phyloP scores from a whole-genome alignment of 768 basidiomycete species.

The Mrakia blollopis region DNA sequence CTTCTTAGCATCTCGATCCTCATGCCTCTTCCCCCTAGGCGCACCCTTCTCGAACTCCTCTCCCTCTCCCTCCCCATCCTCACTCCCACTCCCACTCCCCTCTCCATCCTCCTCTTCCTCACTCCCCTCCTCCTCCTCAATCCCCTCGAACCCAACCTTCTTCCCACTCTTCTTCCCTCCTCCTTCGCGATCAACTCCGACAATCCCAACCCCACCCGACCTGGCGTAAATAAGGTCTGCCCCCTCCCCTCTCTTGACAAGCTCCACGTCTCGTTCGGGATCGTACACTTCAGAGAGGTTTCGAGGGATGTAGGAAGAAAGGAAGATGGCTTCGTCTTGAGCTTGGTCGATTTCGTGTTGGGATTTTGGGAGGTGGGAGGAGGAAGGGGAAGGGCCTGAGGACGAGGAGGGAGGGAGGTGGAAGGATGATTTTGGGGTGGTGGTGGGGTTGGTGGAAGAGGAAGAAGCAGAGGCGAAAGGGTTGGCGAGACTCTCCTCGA shows the following conservation, averaged over 20 bases:
- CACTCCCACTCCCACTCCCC: constrained; percentile 37
- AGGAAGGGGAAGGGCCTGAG: not conserved
- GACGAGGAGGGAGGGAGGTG: not conserved
- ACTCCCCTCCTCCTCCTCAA: constrained; percentile 33
- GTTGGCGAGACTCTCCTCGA: constrained; percentile 5
- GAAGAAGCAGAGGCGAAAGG: constrained; percentile 8
- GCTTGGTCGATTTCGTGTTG: constrained; percentile 38
- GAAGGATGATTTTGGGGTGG: not conserved
- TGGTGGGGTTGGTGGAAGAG: not conserved
- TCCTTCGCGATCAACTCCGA: constrained; percentile 37
- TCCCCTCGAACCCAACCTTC: constrained; percentile 29
- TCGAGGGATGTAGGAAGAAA: constrained; percentile 86
- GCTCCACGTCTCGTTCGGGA: constrained; percentile 84
- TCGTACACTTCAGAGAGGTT: constrained; percentile 88
- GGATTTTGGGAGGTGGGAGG: constrained; percentile 2
- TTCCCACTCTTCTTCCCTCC: not conserved
- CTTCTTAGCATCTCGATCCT: constrained; percentile 88
- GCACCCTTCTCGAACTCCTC: constrained; percentile 52
- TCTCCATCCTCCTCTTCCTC: constrained; percentile 32
- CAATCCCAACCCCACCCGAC: constrained; percentile 76
- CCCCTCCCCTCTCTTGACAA: constrained; percentile 64
- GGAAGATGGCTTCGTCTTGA: constrained; percentile 83
- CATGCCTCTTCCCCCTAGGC: constrained; percentile 82
- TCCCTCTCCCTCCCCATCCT: constrained; percentile 35
- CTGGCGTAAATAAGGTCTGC: constrained; percentile 76